A percentile compares a stretch with the other conserved stretches of the same genome.
Evolutionary conservation across 2,329 filamentous ascomycete species (phyloP).

Genomic region (Microsporum canis): DNA sequence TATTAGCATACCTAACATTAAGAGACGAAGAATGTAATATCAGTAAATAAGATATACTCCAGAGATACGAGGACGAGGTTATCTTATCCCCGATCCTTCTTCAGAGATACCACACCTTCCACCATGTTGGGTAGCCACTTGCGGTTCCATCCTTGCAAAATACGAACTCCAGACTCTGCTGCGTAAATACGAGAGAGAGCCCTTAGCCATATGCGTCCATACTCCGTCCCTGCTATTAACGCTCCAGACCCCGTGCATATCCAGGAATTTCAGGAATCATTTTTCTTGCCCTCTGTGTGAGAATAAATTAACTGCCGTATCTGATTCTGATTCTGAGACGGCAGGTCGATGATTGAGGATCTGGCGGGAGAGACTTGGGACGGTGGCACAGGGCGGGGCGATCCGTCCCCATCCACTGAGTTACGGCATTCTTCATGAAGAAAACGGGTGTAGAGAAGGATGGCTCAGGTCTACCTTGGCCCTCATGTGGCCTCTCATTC

Average conservation of each 20-base stretch:
- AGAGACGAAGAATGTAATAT: background rate
- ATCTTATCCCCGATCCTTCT: background rate
- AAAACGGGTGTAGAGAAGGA: background rate
- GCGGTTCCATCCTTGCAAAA: background rate
- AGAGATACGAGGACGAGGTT: background rate
- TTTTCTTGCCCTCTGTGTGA: background rate
- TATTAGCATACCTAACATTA: background rate
- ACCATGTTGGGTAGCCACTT: background rate
- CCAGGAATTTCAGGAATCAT: background rate
- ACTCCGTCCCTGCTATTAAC: background rate
- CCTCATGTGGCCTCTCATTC: background rate
- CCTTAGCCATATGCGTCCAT: background rate
- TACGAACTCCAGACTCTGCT: slow-evolving; percentile 1
- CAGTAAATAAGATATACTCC: background rate
- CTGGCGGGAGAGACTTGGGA: background rate
- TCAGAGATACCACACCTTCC: background rate
- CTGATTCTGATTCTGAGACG: slow-evolving; percentile 2
- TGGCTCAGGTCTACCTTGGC: background rate
- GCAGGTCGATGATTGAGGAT: background rate
- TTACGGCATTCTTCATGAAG: background rate
- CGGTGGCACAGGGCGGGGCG: background rate
- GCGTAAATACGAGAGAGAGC: slow-evolving; percentile 2
- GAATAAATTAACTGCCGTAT: slow-evolving; percentile 1
- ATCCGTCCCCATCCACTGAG: slow-evolving; percentile 1
- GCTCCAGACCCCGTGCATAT: background rate